phyloP scores from a whole-genome alignment of 116 monocot species.

The Trichopus zeylanicus region DNA sequence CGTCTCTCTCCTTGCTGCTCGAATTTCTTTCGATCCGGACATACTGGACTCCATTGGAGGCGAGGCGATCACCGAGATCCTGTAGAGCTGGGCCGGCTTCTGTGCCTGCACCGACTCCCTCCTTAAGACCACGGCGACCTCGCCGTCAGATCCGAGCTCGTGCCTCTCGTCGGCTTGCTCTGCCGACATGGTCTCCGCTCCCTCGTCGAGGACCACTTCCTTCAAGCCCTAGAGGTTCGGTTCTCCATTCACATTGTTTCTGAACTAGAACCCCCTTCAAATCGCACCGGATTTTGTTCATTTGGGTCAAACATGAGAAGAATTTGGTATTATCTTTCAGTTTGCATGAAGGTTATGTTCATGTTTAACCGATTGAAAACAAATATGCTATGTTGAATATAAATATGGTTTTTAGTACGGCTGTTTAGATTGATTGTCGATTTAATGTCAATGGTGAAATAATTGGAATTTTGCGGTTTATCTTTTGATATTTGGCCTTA shows the following conservation, averaged over 20 bases:
- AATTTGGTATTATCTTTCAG: too few relatives aligned
- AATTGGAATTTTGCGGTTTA: neutral
- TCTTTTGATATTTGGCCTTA: conserved; percentile 1
- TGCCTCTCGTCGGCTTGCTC: conserved; percentile 25
- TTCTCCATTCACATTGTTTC: neutral
- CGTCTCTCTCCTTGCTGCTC: neutral
- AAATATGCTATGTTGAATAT: neutral
- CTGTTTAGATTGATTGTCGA: neutral
- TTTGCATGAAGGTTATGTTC: too few relatives aligned
- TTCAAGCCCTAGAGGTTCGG: conserved; percentile 54
- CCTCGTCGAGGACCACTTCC: conserved; percentile 67
- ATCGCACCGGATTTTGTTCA: neutral
- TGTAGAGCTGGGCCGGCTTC: conserved; percentile 56
- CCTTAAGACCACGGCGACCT: conserved; percentile 26
- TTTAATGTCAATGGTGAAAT: neutral
- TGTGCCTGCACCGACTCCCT: conserved; percentile 36
- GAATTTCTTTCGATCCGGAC: conserved; percentile 3
- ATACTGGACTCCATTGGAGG: conserved; percentile 34
- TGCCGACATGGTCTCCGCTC: conserved; percentile 38
- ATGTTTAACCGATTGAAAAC: too few relatives aligned
- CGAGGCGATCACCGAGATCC: conserved; percentile 35
- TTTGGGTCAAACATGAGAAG: too few relatives aligned
- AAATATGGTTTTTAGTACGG: too few relatives aligned
- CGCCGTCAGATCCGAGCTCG: conserved; percentile 19
- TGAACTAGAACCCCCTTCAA: too few relatives aligned